A percentile compares a stretch with the other conserved stretches of the same genome.
Conservation (phyloP, 371 early-diverging fungal species). For the Dipsacomyces acuminosporus region DNA sequence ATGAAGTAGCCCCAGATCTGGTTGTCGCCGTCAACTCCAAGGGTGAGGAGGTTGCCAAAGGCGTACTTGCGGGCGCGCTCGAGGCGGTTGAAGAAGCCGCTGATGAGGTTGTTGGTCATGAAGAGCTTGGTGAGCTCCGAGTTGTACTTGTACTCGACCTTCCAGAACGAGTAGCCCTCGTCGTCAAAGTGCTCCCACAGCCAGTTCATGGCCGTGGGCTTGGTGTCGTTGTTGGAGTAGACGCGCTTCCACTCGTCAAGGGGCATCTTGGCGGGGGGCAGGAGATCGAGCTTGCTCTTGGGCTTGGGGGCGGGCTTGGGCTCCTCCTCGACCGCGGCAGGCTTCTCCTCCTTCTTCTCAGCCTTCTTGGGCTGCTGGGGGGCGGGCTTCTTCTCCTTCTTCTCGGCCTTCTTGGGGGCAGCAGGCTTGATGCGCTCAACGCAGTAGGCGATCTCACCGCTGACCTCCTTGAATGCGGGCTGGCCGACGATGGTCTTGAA, state of each 20-base stretch:
- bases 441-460: constrained; percentile 62
- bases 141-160: constrained; percentile 88
- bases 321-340: constrained; percentile 51
- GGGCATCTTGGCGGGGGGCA: constrained; percentile 77
- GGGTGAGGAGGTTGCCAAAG: constrained; percentile 81
- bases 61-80: constrained; percentile 93
- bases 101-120: constrained; percentile 86
- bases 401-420: constrained; percentile 47
- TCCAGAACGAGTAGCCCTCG: constrained; percentile 82
- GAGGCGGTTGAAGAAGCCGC: constrained; percentile 90
- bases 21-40: constrained; percentile 87
- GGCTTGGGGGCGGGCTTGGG: constrained; percentile 73
- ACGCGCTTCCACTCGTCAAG: constrained; percentile 94
- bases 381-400: constrained; percentile 43
- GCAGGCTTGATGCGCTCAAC: constrained; percentile 44
- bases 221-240: constrained; percentile 93
- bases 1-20: constrained; percentile 91
- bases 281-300: constrained; percentile 85
- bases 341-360: constrained; percentile 28
- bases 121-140: constrained; percentile 71
- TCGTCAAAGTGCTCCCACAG: constrained; percentile 89
- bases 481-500: constrained; percentile 79
- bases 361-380: constrained; percentile 39
- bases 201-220: constrained; percentile 83
- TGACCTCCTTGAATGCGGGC: constrained; percentile 71